Conservation (phyloP, 805 yeast genomes). For the Pichia nakasei region DNA sequence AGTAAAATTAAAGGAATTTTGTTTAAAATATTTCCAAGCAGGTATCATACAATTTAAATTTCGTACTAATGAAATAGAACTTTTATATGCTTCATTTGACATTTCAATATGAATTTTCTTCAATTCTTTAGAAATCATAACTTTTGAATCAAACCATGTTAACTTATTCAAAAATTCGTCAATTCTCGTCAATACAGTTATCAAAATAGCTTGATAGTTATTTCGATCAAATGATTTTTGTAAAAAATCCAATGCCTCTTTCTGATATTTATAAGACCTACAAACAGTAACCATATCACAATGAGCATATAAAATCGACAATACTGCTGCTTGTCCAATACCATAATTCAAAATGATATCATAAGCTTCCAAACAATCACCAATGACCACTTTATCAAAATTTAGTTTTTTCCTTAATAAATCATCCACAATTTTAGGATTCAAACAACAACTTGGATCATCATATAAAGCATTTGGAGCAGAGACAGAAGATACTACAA, state of each 20-base stretch:
- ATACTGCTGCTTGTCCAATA: constrained; percentile 51
- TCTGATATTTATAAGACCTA: constrained; percentile 43
- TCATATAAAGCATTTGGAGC: constrained; percentile 51
- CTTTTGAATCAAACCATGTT: constrained; percentile 31
- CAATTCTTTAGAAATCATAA: constrained; percentile 24
- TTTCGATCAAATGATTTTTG: constrained; percentile 26
- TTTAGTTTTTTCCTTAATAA: constrained; percentile 41
- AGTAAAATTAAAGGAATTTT: neutral
- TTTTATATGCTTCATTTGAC: constrained; percentile 38
- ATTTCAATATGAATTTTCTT: constrained; percentile 36
- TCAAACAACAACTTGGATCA: constrained; percentile 53
- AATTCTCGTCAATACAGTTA: constrained; percentile 34
- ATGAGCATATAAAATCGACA: constrained; percentile 47
- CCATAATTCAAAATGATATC: constrained; percentile 53
- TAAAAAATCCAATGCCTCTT: constrained; percentile 42
- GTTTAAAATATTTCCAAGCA: constrained; percentile 31
- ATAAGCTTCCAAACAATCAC: constrained; percentile 57
- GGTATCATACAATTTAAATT: constrained; percentile 46
- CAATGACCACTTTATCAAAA: constrained; percentile 47
- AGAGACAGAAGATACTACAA: constrained; percentile 57
- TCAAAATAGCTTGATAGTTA: constrained; percentile 33
- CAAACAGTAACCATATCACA: constrained; percentile 58
- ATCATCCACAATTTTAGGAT: constrained; percentile 42
- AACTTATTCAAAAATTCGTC: constrained; percentile 35
- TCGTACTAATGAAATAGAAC: constrained; percentile 45